Percentiles rank a stretch among this genome's conserved stretches.
These are phyloP conservation scores for Aspergillus sp. DNA, from an alignment of 2,329 filamentous ascomycete genomes.

Conservation along the genomic window DNA sequence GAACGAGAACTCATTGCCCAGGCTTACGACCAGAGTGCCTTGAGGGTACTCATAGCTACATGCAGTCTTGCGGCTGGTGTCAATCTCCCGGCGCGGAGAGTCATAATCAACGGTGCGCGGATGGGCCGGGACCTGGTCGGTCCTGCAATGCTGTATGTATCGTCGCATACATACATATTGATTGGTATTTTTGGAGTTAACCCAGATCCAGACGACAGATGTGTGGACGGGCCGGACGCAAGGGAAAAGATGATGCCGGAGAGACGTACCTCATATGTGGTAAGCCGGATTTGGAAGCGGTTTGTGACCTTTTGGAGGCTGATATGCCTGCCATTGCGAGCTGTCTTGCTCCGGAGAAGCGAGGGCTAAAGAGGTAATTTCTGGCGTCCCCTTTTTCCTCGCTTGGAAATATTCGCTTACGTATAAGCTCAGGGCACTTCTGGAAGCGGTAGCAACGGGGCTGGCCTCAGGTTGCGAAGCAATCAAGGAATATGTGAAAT, in stretches of 20 bases:
- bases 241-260: conserved; percentile 68
- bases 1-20: conserved; percentile 64
- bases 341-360: conserved; percentile 58
- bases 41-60: conserved; percentile 67
- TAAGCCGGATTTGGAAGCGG: conserved; percentile 58
- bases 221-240: conserved; percentile 68
- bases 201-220: conserved; percentile 53
- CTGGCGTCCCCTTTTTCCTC: background rate
- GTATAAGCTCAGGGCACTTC: conserved; percentile 48
- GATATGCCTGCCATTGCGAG: conserved; percentile 63
- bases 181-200: conserved; percentile 12
- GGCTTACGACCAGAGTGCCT: conserved; percentile 59
- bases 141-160: conserved; percentile 58
- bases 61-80: conserved; percentile 78
- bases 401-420: background rate
- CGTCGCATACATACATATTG: background rate
- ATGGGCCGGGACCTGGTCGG: conserved; percentile 73
- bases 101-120: conserved; percentile 65
- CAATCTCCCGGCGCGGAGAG: conserved; percentile 62
- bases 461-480: conserved; percentile 58
- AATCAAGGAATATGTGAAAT: conserved; percentile 59
- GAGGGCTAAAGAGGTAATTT: conserved; percentile 55
- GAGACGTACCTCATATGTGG: conserved; percentile 71
- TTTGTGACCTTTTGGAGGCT: conserved; percentile 62
- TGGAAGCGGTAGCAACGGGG: conserved; percentile 62